These are phyloP conservation scores for Cryptosporidium ryanae DNA, from an alignment of 169 alveolate genomes.

Conservation along the genomic window DNA sequence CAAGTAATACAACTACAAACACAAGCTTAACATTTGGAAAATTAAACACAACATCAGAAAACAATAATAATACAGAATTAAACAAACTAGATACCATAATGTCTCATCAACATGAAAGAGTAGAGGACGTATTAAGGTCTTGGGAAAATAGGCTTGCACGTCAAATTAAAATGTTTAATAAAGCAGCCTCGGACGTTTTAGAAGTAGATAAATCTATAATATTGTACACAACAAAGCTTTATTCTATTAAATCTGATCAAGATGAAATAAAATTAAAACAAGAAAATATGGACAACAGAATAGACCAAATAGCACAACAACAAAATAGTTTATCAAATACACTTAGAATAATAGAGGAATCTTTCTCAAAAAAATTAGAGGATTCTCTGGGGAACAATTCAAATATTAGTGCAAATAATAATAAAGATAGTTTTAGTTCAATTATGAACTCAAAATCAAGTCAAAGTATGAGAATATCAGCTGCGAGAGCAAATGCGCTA, in stretches of 20 bases:
- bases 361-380: conserved; percentile 58
- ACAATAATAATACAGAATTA: not conserved
- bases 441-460: not conserved
- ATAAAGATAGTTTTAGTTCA: not conserved
- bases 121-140: conserved; percentile 56
- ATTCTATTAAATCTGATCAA: conserved; percentile 55
- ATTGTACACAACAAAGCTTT: conserved; percentile 42
- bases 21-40: not conserved
- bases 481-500: conserved; percentile 73
- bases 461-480: conserved; percentile 67
- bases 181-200: conserved; percentile 62
- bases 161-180: conserved; percentile 57
- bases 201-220: conserved; percentile 69
- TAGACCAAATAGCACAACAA: conserved; percentile 73
- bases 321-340: conserved; percentile 65
- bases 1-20: not conserved
- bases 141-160: conserved; percentile 62
- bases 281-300: conserved; percentile 68
- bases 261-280: conserved; percentile 57
- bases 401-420: not conserved
- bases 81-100: conserved; percentile 6
- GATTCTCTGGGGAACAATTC: not conserved
- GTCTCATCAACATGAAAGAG: conserved; percentile 73
- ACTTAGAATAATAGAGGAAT: conserved; percentile 53
- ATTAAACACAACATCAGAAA: not conserved